phyloP scores from a whole-genome alignment of 2,329 filamentous ascomycete genomes.

The Cercospora zeae-maydis region DNA sequence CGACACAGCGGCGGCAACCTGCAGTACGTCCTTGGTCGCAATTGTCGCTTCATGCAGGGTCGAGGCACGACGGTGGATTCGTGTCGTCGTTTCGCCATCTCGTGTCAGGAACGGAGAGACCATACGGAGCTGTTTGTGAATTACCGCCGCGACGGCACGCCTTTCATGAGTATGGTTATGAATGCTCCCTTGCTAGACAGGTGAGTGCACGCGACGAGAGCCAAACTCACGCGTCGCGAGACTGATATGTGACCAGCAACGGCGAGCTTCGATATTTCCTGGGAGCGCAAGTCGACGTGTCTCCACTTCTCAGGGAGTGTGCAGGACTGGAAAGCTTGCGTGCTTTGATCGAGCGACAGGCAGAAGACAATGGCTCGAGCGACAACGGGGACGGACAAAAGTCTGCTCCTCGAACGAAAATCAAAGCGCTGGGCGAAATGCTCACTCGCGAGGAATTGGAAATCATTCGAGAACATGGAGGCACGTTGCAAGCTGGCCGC shows the following conservation, averaged over 20 bases:
- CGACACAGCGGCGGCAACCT: constrained; percentile 71
- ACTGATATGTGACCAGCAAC: constrained; percentile 46
- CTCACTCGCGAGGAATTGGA: constrained; percentile 14
- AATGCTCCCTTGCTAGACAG: constrained; percentile 39
- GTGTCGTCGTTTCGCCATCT: constrained; percentile 19
- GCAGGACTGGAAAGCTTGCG: constrained; percentile 61
- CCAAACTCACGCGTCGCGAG: too few species aligned
- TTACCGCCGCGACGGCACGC: constrained; percentile 67
- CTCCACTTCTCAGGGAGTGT: constrained; percentile 62
- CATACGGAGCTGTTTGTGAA: constrained; percentile 72
- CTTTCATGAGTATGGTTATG: constrained; percentile 73
- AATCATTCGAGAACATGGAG: constrained; percentile 11
- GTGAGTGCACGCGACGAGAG: not conserved
- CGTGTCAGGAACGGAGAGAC: constrained; percentile 60
- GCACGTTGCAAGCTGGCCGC: constrained; percentile 9
- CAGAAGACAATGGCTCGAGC: constrained; percentile 20
- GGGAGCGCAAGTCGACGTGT: constrained; percentile 69
- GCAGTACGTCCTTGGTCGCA: constrained; percentile 68
- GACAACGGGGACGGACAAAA: constrained; percentile 50
- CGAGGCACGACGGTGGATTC: constrained; percentile 53
- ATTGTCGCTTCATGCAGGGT: constrained; percentile 75
- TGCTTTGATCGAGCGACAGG: constrained; percentile 10
- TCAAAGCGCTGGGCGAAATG: constrained; percentile 20
- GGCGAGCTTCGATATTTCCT: constrained; percentile 66
- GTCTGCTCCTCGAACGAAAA: not conserved